A percentile compares a stretch with the other conserved stretches of the same genome.
Conservation (phyloP, 2,329 filamentous ascomycete genomes). For the Harringtonia aguacate region DNA sequence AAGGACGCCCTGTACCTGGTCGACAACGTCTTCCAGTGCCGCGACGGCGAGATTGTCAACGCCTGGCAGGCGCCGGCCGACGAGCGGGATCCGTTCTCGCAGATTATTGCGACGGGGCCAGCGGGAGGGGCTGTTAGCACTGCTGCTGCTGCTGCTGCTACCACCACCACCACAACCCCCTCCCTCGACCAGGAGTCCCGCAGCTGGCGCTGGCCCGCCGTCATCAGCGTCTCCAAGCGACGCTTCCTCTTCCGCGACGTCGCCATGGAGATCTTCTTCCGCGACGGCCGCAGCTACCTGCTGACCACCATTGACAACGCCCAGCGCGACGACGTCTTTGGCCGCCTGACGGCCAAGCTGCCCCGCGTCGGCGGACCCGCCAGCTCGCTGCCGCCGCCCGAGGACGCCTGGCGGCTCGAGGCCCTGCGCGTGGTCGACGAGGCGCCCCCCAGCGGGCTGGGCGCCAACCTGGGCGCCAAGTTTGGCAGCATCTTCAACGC, state of each 20-base stretch:
- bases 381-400: slow-evolving; percentile 60
- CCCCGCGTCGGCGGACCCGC: slow-evolving; percentile 65
- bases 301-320: slow-evolving; percentile 69
- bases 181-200: slow-evolving; percentile 68
- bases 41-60: slow-evolving; percentile 93
- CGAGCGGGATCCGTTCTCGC: slow-evolving; percentile 89
- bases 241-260: slow-evolving; percentile 94
- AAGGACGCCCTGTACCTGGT: slow-evolving; percentile 89
- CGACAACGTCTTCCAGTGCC: slow-evolving; percentile 91
- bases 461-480: slow-evolving; percentile 63
- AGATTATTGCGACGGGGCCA: slow-evolving; percentile 65
- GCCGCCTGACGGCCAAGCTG: slow-evolving; percentile 65
- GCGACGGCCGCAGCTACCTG: slow-evolving; percentile 89
- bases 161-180: slow-evolving; percentile 33
- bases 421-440: slow-evolving; percentile 60
- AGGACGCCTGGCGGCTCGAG: slow-evolving; percentile 83
- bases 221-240: slow-evolving; percentile 91
- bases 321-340: slow-evolving; percentile 70
- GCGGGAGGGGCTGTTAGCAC: too few species aligned
- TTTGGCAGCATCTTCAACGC: slow-evolving; percentile 85
- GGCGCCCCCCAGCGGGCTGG: too few species aligned
- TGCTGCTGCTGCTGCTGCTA: not conserved
- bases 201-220: slow-evolving; percentile 88
- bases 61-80: slow-evolving; percentile 88
- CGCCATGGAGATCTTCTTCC: slow-evolving; percentile 94